Base-by-base conservation (phyloP, 2,329 filamentous ascomycete genomes). In the Neurospora sp. region DNA sequence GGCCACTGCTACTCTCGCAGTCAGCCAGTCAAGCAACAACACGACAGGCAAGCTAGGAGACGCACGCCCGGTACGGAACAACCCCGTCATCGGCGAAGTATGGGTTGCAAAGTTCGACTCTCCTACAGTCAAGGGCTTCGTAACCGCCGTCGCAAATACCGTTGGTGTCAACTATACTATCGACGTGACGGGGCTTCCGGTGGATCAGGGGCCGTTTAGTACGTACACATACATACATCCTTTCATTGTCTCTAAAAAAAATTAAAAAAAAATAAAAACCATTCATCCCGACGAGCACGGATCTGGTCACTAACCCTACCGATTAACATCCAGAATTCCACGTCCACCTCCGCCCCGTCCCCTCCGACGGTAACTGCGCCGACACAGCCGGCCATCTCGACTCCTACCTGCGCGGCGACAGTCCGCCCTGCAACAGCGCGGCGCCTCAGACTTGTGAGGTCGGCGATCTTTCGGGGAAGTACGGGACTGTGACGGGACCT, bases 401-500 rank as follows among this genome's bases (percentile, higher is more conserved):
- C 74, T 87, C 87, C 3, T 88, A 82, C 75, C 75, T 80, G 39
- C 84, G 86, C 39, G 83, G 83, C 65, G 81, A 87, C 73, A 75
- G 75, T 0, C 80, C 83, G 28, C 74, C 82, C 2, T 90, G 88
- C 76, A 80, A 88, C 72, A 65, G 76, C 11, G 74, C 77, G 15
- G 72, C 77, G 36, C 87, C 86, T 1, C 75, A 83, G 71, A 85
- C 83, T 19, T 90, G 88, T 76, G 83, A 89, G 77, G 82, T 87
- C 5, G 88, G 88, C 67, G 88, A 90, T 76, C 78, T 89, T 37
- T 81, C 83, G 39, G 88, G 87, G 69, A 89, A 89, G 77, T 82
- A 88, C 72, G 86, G 85, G 37, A 80, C 81, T 57, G 81, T 86
- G n/a, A 57, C 40, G 4, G 75, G 72, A 76, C 74, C 43, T 72